Conservation (phyloP, 1,284 basidiomycete genomes). For the Austroboletus novae-zelandiae region DNA sequence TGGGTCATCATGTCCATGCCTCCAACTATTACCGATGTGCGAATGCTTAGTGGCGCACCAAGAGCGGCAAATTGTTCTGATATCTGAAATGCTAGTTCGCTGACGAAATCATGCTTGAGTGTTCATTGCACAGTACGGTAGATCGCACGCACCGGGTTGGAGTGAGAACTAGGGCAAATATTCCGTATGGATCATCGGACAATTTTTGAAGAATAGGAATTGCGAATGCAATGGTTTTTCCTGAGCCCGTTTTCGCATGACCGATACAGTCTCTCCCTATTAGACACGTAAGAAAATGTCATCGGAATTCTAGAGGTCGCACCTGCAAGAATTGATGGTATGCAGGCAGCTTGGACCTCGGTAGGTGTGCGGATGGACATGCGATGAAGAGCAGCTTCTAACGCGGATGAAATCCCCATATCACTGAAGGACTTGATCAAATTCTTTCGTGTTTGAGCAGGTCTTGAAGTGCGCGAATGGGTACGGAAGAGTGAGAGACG, state of each 20-base stretch:
- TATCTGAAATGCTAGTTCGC: constrained; percentile 96
- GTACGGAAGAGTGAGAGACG: constrained; percentile 14
- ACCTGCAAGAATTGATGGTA: constrained; percentile 85
- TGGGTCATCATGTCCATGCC: constrained; percentile 99
- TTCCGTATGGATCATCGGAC: constrained; percentile 86
- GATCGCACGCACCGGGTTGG: constrained; percentile 78
- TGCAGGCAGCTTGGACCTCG: constrained; percentile 87
- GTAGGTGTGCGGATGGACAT: constrained; percentile 91
- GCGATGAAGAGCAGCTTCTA: constrained; percentile 69
- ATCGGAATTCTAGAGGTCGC: constrained; percentile 24
- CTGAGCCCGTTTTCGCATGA: constrained; percentile 96
- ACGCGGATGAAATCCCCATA: constrained; percentile 72
- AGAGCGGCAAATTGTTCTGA: constrained; percentile 94
- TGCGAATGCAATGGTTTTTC: constrained; percentile 98
- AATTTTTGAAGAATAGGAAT: constrained; percentile 93
- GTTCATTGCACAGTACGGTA: not conserved
- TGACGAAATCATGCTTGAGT: constrained; percentile 31
- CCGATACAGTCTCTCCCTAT: constrained; percentile 89
- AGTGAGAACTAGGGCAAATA: constrained; percentile 91
- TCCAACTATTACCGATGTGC: constrained; percentile 89
- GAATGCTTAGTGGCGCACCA: constrained; percentile 77
- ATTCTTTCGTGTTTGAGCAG: not conserved
- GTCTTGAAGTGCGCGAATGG: not conserved
- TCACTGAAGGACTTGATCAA: constrained; percentile 51
- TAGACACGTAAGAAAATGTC: not conserved